These are phyloP conservation scores for Populus hybrid DNA, from an alignment of 441 rosid species.

Conservation along the genomic window DNA sequence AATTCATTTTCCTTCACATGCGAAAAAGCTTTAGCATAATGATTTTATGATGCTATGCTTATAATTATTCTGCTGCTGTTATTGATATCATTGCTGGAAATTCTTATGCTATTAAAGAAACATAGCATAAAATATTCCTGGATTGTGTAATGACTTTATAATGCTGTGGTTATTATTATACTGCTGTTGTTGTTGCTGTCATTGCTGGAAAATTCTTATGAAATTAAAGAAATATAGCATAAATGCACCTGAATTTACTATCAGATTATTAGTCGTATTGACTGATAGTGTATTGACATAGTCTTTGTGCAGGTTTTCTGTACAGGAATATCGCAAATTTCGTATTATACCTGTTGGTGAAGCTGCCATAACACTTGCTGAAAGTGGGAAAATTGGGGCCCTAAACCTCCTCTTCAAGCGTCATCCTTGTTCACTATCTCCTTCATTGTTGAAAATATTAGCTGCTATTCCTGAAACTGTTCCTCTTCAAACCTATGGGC, in stretches of 20 bases:
- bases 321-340: constrained; percentile 84
- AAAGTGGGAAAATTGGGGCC: constrained; percentile 96
- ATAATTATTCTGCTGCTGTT: not conserved
- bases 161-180: not conserved
- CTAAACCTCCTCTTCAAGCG: constrained; percentile 93
- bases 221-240: not conserved
- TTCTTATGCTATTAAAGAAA: not conserved
- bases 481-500: constrained; percentile 80
- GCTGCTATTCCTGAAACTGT: constrained; percentile 93
- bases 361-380: constrained; percentile 80
- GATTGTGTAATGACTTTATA: not conserved
- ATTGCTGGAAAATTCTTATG: not conserved
- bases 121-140: not conserved
- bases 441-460: constrained; percentile 65
- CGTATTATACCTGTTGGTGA: constrained; percentile 64
- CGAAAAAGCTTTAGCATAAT: not conserved
- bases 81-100: not conserved
- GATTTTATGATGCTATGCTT: not conserved
- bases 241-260: not conserved
- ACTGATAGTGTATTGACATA: constrained; percentile 24
- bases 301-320: constrained; percentile 62
- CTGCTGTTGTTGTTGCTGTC: not conserved
- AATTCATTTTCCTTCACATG: not conserved
- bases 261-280: constrained; percentile 6
- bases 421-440: constrained; percentile 83